These are phyloP conservation scores for Tricladium varicosporioides DNA, from an alignment of 2,329 filamentous ascomycete genomes.

Conservation along the genomic window DNA sequence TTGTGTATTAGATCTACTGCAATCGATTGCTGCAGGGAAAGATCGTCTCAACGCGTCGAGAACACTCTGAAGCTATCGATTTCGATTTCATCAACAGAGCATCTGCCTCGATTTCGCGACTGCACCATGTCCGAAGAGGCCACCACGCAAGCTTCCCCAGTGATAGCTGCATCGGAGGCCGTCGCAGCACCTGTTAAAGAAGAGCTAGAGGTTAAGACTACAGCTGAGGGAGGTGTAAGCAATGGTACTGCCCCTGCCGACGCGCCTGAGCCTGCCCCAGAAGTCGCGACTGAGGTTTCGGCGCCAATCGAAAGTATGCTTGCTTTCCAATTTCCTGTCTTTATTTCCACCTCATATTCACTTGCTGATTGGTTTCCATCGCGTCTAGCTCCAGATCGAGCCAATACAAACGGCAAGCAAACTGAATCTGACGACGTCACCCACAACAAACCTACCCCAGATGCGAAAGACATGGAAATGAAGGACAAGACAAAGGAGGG, in stretches of 20 bases:
- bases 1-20: constrained; percentile 6
- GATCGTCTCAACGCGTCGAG: constrained; percentile 22
- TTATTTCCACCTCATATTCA: neutral
- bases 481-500: constrained; percentile 35
- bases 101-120: constrained; percentile 2
- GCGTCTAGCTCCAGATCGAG: constrained; percentile 20
- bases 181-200: neutral
- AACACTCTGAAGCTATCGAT: constrained; percentile 10
- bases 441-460: constrained; percentile 22
- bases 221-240: constrained; percentile 15
- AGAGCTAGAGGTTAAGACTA: constrained; percentile 15
- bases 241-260: constrained; percentile 18
- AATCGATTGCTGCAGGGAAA: constrained; percentile 17
- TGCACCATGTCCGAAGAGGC: constrained; percentile 4
- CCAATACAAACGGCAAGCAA: constrained; percentile 25
- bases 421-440: constrained; percentile 17
- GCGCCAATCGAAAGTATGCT: constrained; percentile 22
- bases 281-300: constrained; percentile 28
- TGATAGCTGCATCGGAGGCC: constrained; percentile 10
- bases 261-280: constrained; percentile 16
- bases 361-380: constrained; percentile 7
- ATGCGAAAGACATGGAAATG: constrained; percentile 33
- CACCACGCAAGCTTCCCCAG: constrained; percentile 13
- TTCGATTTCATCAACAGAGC: neutral
- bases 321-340: constrained; percentile 7